Percentiles rank a stretch among this genome's conserved stretches.
Conservation (phyloP, 306 rosid species). For the Malus sieversii region DNA sequence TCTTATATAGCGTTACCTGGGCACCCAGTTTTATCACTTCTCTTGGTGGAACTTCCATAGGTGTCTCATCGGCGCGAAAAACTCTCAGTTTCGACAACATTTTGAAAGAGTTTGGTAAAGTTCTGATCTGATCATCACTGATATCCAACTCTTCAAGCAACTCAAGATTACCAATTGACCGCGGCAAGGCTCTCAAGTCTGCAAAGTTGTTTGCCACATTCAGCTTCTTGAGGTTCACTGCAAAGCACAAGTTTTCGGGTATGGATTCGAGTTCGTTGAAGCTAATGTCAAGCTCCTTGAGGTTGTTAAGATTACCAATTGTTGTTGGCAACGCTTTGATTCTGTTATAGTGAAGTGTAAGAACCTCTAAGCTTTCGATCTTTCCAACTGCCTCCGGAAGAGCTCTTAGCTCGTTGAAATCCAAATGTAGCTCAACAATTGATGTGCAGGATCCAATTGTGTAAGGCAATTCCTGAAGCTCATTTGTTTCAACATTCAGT, state of each 20-base stretch:
- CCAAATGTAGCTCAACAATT: conserved; percentile 47
- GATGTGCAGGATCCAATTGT: conserved; percentile 70
- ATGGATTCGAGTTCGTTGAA: conserved; percentile 72
- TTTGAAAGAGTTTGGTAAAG: conserved; percentile 69
- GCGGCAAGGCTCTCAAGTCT: conserved; percentile 73
- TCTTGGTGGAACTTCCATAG: conserved; percentile 75
- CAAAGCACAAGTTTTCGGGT: conserved; percentile 70
- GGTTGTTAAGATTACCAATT: conserved; percentile 45
- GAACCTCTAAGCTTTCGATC: conserved; percentile 56
- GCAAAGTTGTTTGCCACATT: conserved; percentile 79
- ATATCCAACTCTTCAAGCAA: conserved; percentile 92
- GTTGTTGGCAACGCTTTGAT: conserved; percentile 66
- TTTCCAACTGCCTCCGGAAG: conserved; percentile 93
- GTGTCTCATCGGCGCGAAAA: conserved; percentile 66
- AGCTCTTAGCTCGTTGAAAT: conserved; percentile 75
- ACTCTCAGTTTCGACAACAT: conserved; percentile 56
- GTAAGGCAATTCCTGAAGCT: conserved; percentile 72
- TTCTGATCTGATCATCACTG: conserved; percentile 72
- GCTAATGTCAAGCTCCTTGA: conserved; percentile 87
- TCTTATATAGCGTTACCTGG: conserved; percentile 39
- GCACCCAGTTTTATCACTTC: conserved; percentile 66
- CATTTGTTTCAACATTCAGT: conserved; percentile 58
- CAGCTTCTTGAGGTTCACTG: conserved; percentile 49
- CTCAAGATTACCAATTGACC: conserved; percentile 76
- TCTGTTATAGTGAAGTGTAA: conserved; percentile 78